A percentile compares a stretch with the other conserved stretches of the same genome.
Conservation (phyloP, 345 rosid genomes). For the Theobroma cacao region DNA sequence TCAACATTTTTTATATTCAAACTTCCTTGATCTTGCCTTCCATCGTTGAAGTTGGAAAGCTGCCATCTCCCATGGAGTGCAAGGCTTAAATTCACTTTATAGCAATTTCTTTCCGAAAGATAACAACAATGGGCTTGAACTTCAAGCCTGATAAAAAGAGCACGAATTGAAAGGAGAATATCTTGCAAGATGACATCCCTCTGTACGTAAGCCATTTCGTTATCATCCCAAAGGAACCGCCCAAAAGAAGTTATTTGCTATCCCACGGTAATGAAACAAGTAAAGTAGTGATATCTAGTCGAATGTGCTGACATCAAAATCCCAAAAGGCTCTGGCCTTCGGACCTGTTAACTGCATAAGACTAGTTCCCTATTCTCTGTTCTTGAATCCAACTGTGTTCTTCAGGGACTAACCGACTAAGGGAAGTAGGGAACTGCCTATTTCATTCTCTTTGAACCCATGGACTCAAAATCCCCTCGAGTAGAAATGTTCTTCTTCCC, state of each 20-base stretch:
- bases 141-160: background rate
- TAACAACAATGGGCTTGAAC: background rate
- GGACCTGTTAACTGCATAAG: background rate
- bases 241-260: background rate
- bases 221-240: background rate
- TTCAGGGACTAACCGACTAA: background rate
- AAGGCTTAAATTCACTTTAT: too few relatives aligned
- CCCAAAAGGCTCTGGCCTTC: background rate
- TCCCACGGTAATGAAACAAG: background rate
- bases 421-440: background rate
- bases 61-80: too few relatives aligned
- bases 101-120: background rate
- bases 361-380: background rate
- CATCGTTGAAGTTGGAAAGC: too few relatives aligned
- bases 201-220: background rate
- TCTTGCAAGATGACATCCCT: background rate
- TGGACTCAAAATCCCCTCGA: constrained; percentile 7
- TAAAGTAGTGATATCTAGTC: background rate
- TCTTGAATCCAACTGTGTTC: background rate
- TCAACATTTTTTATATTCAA: too few relatives aligned
- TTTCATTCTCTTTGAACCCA: background rate
- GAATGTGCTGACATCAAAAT: background rate
- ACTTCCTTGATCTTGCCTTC: too few relatives aligned
- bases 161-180: too few relatives aligned
- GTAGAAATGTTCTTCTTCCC: constrained; percentile 27